Conservation (phyloP, 768 basidiomycete genomes). For the Strobilomyces dryophilus region DNA sequence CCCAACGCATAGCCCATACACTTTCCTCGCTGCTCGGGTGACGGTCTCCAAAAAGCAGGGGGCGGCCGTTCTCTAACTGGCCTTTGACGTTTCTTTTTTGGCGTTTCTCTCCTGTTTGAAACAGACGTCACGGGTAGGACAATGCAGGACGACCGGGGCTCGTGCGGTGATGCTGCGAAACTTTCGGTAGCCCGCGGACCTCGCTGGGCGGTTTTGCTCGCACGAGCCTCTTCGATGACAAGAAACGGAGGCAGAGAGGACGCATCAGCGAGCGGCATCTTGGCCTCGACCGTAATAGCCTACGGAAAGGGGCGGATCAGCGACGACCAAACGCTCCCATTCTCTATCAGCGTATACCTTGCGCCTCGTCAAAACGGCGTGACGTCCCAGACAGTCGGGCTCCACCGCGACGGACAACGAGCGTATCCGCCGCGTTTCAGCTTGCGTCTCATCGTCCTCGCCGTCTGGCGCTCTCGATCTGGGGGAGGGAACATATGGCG, state of each 20-base stretch:
- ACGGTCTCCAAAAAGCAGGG: conserved; percentile 30
- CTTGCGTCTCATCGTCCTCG: conserved; percentile 45
- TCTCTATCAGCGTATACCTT: conserved; percentile 13
- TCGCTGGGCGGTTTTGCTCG: neutral
- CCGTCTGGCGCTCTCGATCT: conserved; percentile 47
- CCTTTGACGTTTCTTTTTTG: conserved; percentile 10
- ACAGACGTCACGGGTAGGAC: conserved; percentile 17
- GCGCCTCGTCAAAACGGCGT: conserved; percentile 14
- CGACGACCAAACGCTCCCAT: neutral
- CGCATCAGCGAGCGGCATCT: neutral
- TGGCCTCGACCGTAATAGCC: conserved; percentile 9
- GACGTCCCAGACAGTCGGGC: conserved; percentile 22
- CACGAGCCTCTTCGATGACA: conserved; percentile 20
- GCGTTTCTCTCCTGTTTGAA: neutral
- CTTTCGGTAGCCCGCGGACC: neutral
- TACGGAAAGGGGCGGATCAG: conserved; percentile 8
- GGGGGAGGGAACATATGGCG: neutral
- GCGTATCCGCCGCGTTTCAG: conserved; percentile 37
- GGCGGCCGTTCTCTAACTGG: conserved; percentile 12
- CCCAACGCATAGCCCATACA: conserved; percentile 30
- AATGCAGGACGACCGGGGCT: conserved; percentile 11
- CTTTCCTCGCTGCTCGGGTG: conserved; percentile 16
- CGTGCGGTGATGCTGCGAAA: conserved; percentile 21
- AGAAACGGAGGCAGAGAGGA: conserved; percentile 16
- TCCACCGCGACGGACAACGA: conserved; percentile 42